phyloP scores from a whole-genome alignment of 2,329 filamentous ascomycete genomes.

The Bipolaris zeicola region DNA sequence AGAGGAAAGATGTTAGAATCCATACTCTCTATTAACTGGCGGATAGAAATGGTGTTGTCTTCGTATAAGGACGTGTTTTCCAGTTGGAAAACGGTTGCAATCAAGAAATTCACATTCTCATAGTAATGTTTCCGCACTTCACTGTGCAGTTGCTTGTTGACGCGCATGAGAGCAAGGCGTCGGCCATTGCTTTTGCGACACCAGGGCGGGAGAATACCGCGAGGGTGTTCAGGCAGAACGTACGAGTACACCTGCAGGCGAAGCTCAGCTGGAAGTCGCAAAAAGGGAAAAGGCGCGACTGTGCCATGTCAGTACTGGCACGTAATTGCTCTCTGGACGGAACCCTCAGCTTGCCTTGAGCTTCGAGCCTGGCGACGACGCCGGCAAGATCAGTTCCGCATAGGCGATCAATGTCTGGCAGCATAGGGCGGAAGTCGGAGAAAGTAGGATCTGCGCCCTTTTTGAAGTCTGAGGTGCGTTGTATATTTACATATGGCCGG shows the following conservation, averaged over 20 bases:
- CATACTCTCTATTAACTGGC: conserved; percentile 16
- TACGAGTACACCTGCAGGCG: conserved; percentile 28
- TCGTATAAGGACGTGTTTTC: neutral
- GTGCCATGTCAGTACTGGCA: conserved; percentile 4
- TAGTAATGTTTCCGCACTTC: conserved; percentile 27
- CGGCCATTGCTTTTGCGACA: conserved; percentile 3
- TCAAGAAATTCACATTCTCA: conserved; percentile 18
- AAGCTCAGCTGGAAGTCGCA: conserved; percentile 31
- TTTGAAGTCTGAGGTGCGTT: conserved; percentile 13
- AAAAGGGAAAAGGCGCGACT: conserved; percentile 32
- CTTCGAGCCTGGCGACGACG: conserved; percentile 19
- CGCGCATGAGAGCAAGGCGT: conserved; percentile 25
- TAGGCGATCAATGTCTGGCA: conserved; percentile 23
- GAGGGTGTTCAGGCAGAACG: conserved; percentile 22
- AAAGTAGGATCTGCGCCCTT: conserved; percentile 27
- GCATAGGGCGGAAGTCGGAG: conserved; percentile 25
- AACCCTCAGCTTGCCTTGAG: conserved; percentile 17
- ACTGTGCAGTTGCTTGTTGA: conserved; percentile 20
- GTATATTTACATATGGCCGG: conserved; percentile 23
- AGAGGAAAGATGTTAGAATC: conserved; percentile 6
- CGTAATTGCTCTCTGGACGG: too few relatives aligned
- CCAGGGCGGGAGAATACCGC: conserved; percentile 8
- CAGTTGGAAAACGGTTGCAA: conserved; percentile 5
- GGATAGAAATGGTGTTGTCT: neutral
- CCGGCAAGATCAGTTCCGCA: conserved; percentile 24